Evolutionary conservation across 495 filamentous ascomycete species (phyloP).

Genomic region (Penicillium macrosclerotiorum): DNA sequence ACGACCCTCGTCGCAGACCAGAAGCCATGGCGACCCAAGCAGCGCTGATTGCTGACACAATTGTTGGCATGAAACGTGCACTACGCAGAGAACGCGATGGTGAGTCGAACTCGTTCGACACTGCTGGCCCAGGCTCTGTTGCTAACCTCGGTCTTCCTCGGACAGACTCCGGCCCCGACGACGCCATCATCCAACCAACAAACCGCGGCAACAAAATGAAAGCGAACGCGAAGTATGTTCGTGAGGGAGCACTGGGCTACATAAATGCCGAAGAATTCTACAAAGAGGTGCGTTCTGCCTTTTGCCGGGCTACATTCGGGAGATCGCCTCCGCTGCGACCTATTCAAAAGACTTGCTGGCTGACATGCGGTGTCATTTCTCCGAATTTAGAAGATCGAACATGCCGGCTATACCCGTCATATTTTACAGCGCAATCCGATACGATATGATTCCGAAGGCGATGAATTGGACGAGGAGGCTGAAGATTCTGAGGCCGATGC

Average conservation of each 20-base stretch:
- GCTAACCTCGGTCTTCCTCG: conserved; percentile 12
- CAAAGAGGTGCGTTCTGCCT: conserved; percentile 65
- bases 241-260: conserved; percentile 69
- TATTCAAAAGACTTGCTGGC: conserved; percentile 11
- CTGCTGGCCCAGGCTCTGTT: conserved; percentile 1
- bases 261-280: conserved; percentile 73
- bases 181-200: conserved; percentile 71
- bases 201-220: conserved; percentile 93
- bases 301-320: too few species aligned
- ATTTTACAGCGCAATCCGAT: conserved; percentile 76
- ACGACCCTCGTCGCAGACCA: conserved; percentile 17
- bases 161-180: conserved; percentile 84
- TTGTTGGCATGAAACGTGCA: conserved; percentile 72
- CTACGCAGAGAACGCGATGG: conserved; percentile 61
- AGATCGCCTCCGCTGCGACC: not conserved
- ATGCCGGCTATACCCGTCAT: conserved; percentile 78
- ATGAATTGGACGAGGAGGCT: conserved; percentile 71
- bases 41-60: conserved; percentile 67
- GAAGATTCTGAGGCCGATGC: conserved; percentile 75
- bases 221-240: conserved; percentile 75
- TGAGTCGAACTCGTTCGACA: conserved; percentile 24
- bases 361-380: conserved; percentile 4
- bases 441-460: conserved; percentile 81
- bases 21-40: conserved; percentile 68
- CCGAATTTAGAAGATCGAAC: conserved; percentile 65